phyloP scores from a whole-genome alignment of 129 eudicot genomes.

The Kitagawia praeruptora region DNA sequence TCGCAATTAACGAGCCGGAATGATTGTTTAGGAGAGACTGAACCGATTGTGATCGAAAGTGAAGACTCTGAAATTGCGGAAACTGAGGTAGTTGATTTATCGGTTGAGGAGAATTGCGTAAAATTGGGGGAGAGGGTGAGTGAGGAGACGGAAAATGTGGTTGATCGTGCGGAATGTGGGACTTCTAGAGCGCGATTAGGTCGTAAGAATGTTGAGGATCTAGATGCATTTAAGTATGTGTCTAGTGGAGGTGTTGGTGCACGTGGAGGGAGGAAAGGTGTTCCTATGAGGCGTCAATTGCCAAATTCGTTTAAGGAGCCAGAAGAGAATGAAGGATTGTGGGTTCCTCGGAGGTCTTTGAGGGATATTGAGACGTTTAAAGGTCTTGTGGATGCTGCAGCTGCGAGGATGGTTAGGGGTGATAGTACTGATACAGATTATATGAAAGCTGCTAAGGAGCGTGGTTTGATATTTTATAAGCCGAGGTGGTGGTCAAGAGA shows the following conservation, averaged over 20 bases:
- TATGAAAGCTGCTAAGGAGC: neutral
- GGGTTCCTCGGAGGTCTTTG: neutral
- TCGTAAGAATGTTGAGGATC: conserved; percentile 9
- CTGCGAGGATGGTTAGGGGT: neutral
- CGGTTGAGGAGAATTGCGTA: neutral
- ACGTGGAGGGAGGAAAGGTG: neutral
- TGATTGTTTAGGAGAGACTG: neutral
- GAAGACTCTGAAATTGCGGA: neutral
- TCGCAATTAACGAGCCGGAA: neutral
- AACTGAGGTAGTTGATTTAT: conserved; percentile 1
- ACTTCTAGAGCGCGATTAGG: neutral
- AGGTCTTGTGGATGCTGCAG: neutral
- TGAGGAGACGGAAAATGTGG: neutral
- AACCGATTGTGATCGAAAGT: neutral
- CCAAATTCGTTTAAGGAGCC: conserved; percentile 9
- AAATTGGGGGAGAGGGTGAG: neutral
- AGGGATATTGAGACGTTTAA: neutral
- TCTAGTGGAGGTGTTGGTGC: conserved; percentile 1
- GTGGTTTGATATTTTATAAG: neutral
- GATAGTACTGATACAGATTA: neutral
- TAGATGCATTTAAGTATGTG: conserved; percentile 9
- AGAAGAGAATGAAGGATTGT: neutral
- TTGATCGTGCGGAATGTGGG: neutral
- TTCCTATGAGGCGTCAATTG: neutral
- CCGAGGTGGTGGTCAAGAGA: conserved; percentile 13